Percentiles rank a stretch among this genome's conserved stretches.
These are phyloP conservation scores for Ramichloridium luteum DNA, from an alignment of 2,329 filamentous ascomycete genomes.

Conservation along the genomic window DNA sequence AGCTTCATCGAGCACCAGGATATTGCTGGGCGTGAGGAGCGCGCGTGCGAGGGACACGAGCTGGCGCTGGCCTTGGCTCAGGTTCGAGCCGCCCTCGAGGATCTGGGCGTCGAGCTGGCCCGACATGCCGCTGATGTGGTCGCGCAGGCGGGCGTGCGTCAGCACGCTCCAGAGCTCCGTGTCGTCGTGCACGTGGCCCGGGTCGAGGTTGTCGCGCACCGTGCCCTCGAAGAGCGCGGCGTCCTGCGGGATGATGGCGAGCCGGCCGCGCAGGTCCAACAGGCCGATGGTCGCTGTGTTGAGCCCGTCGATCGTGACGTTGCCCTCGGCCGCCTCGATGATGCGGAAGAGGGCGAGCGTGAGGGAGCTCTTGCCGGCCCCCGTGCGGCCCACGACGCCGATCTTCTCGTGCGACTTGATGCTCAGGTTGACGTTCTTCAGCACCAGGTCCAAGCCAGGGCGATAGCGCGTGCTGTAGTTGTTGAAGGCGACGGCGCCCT, in stretches of 20 bases:
- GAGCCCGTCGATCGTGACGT: slow-evolving; percentile 78
- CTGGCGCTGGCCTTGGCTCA: slow-evolving; percentile 90
- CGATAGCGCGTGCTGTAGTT: slow-evolving; percentile 93
- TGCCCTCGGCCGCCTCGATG: slow-evolving; percentile 72
- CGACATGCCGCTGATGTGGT: slow-evolving; percentile 75
- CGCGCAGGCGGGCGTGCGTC: slow-evolving; percentile 90
- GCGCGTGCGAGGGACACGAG: slow-evolving; percentile 87
- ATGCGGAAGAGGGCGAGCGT: slow-evolving; percentile 90
- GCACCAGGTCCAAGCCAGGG: slow-evolving; percentile 74
- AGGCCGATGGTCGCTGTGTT: slow-evolving; percentile 86
- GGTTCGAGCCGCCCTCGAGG: slow-evolving; percentile 90
- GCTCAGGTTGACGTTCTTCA: slow-evolving; percentile 82
- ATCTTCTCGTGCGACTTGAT: slow-evolving; percentile 98
- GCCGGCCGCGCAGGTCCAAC: slow-evolving; percentile 71
- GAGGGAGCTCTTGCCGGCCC: slow-evolving; percentile 88
- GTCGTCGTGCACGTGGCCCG: slow-evolving; percentile 88
- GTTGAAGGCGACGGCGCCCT: slow-evolving; percentile 78
- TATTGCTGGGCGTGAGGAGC: slow-evolving; percentile 89
- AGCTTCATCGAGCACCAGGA: slow-evolving; percentile 91
- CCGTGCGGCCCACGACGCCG: slow-evolving; percentile 89
- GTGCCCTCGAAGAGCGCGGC: slow-evolving; percentile 90
- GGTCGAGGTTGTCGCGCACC: slow-evolving; percentile 89
- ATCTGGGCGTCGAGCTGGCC: slow-evolving; percentile 83
- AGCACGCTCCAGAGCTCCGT: slow-evolving; percentile 76
- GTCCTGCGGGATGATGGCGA: slow-evolving; percentile 97